Evolutionary conservation across 176 grass and related monocot genomes (phyloP).

Genomic region (Puccinellia tenuiflora): DNA sequence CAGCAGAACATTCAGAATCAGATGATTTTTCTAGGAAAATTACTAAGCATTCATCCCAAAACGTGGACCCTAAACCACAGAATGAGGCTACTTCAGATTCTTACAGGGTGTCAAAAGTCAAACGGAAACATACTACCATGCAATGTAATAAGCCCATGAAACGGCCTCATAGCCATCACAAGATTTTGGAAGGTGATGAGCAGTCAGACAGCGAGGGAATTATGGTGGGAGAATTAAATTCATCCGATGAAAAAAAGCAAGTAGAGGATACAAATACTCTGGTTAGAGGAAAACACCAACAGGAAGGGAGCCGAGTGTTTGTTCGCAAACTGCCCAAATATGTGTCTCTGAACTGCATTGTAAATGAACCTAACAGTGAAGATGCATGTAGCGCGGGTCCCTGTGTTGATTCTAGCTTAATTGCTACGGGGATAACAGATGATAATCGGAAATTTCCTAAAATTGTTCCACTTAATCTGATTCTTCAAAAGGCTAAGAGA

Average conservation of each 20-base stretch:
- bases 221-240: constrained; percentile 24
- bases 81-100: constrained; percentile 25
- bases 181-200: constrained; percentile 22
- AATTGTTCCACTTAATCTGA: constrained; percentile 71
- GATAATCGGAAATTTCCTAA: constrained; percentile 71
- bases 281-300: constrained; percentile 14
- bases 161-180: constrained; percentile 24
- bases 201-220: constrained; percentile 18
- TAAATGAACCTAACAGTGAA: constrained; percentile 47
- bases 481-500: constrained; percentile 76
- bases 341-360: constrained; percentile 73
- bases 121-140: constrained; percentile 40
- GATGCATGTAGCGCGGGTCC: constrained; percentile 30
- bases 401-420: constrained; percentile 55
- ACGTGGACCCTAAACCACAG: constrained; percentile 17
- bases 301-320: constrained; percentile 30
- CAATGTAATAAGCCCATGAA: constrained; percentile 41
- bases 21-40: constrained; percentile 29
- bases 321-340: constrained; percentile 77
- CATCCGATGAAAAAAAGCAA: constrained; percentile 26
- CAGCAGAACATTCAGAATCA: constrained; percentile 23
- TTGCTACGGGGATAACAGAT: constrained; percentile 55
- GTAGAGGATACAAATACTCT: constrained; percentile 10
- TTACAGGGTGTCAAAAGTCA: constrained; percentile 34
- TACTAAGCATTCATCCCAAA: constrained; percentile 31